phyloP scores from a whole-genome alignment of 1,284 basidiomycete genomes.

The Lentinus polychrous region DNA sequence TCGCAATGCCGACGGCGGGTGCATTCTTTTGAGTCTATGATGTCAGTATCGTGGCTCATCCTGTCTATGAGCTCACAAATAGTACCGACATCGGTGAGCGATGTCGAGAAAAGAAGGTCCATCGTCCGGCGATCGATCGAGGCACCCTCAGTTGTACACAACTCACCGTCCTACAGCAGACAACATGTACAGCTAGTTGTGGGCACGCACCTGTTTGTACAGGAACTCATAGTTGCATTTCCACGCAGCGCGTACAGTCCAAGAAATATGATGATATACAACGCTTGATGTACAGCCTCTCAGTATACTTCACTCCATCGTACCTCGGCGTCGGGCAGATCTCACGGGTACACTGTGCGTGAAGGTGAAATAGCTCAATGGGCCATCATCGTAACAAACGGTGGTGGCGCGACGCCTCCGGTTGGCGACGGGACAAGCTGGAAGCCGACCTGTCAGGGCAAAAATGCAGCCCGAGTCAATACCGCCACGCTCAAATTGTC shows the following conservation, averaged over 20 bases:
- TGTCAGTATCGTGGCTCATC: no score
- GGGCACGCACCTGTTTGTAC: conserved; percentile 22
- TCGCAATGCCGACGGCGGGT: no score
- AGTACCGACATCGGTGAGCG: no score
- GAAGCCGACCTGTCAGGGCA: conserved; percentile 11
- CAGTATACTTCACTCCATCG: no score
- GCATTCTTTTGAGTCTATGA: no score
- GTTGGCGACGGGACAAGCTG: conserved; percentile 11
- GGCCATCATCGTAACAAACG: neutral
- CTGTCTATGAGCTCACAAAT: no score
- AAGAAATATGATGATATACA: neutral
- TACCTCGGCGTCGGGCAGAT: no score
- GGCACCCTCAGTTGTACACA: no score
- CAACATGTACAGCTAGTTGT: conserved; percentile 21
- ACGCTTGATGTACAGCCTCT: neutral
- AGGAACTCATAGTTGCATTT: conserved; percentile 19
- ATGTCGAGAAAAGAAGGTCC: no score
- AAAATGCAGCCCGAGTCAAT: neutral
- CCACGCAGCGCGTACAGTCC: conserved; percentile 20
- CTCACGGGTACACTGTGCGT: neutral
- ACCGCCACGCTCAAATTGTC: neutral
- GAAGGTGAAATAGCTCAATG: neutral
- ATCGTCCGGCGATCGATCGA: no score
- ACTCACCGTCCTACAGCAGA: no score
- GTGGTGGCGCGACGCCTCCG: neutral